Conservation (phyloP, 2,329 filamentous ascomycete species). For the Gaeumannomyces sp. region DNA sequence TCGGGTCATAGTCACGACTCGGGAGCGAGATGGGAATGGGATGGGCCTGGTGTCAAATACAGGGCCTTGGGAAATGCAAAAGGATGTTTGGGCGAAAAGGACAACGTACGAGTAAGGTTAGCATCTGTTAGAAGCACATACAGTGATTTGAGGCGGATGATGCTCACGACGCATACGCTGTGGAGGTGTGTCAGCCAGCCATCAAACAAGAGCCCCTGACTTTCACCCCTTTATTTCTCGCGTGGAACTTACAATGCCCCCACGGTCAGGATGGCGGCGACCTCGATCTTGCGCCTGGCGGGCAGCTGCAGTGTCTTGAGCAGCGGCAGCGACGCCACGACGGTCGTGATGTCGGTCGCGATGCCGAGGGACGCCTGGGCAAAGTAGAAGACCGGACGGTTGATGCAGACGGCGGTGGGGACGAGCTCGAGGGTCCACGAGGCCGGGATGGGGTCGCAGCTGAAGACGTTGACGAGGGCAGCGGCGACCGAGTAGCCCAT, state of each 20-base stretch:
- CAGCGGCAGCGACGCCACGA: slow-evolving; percentile 2
- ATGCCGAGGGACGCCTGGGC: not conserved
- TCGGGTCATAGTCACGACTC: too few relatives aligned
- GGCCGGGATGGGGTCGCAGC: not conserved
- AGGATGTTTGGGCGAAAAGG: too few relatives aligned
- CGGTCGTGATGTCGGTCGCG: slow-evolving; percentile 2
- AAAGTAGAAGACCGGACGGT: not conserved
- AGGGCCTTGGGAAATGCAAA: too few relatives aligned
- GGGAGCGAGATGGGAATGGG: too few relatives aligned
- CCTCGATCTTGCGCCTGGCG: not conserved
- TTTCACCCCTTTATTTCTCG: not conserved
- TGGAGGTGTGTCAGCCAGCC: not conserved
- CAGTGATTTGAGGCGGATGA: slow-evolving; percentile 1
- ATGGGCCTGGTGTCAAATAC: too few relatives aligned
- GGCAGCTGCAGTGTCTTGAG: slow-evolving; percentile 1
- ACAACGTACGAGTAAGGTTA: not conserved
- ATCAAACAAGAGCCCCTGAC: not conserved
- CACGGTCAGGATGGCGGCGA: not conserved
- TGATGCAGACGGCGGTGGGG: not conserved
- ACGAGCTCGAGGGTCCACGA: not conserved
- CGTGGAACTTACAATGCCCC: not conserved
- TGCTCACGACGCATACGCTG: slow-evolving; percentile 1
- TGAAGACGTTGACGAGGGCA: slow-evolving; percentile 1
- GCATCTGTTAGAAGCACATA: not conserved
- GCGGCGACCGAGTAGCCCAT: slow-evolving; percentile 1